Percentiles rank a stretch among this genome's conserved stretches.
These are phyloP conservation scores for Strigomonas galati DNA, from an alignment of 208 protist genomes.

Conservation along the genomic window DNA sequence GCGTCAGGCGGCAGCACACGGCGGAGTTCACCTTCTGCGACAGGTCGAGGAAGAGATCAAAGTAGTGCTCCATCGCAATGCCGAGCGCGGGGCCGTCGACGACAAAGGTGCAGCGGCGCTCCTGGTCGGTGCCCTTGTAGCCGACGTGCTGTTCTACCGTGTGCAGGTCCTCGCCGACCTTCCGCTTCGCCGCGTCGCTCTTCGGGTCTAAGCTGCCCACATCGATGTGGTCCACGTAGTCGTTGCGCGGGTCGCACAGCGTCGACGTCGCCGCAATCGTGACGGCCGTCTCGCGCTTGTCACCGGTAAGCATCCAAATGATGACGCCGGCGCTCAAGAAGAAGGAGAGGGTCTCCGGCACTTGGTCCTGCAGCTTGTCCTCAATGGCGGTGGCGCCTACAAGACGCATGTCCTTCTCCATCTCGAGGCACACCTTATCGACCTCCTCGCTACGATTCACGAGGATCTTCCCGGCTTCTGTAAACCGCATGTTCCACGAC, in stretches of 20 bases:
- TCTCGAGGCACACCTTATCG: conserved; percentile 80
- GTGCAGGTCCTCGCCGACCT: conserved; percentile 57
- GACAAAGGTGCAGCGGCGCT: conserved; percentile 68
- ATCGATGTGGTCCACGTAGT: conserved; percentile 86
- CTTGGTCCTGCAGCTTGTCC: conserved; percentile 96
- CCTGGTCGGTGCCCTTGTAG: conserved; percentile 35
- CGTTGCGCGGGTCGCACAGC: conserved; percentile 70
- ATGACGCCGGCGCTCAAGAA: conserved; percentile 91
- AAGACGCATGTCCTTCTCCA: conserved; percentile 87
- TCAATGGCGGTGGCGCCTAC: conserved; percentile 96
- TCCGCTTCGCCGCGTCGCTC: conserved; percentile 36
- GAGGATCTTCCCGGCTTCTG: conserved; percentile 52
- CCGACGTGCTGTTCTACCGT: conserved; percentile 57
- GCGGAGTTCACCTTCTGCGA: conserved; percentile 80
- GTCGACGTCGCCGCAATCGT: conserved; percentile 84
- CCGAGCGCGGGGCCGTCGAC: conserved; percentile 75
- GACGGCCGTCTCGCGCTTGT: conserved; percentile 96
- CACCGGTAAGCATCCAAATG: conserved; percentile 97
- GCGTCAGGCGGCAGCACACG: conserved; percentile 89
- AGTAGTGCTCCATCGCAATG: conserved; percentile 73
- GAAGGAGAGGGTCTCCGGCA: conserved; percentile 92
- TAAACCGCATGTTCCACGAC: conserved; percentile 57
- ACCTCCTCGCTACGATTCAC: conserved; percentile 53
- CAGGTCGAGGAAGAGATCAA: conserved; percentile 62
- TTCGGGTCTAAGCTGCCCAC: conserved; percentile 53